Base-by-base conservation (phyloP, 2,329 filamentous ascomycete genomes). In the Talaromyces marneffei region DNA sequence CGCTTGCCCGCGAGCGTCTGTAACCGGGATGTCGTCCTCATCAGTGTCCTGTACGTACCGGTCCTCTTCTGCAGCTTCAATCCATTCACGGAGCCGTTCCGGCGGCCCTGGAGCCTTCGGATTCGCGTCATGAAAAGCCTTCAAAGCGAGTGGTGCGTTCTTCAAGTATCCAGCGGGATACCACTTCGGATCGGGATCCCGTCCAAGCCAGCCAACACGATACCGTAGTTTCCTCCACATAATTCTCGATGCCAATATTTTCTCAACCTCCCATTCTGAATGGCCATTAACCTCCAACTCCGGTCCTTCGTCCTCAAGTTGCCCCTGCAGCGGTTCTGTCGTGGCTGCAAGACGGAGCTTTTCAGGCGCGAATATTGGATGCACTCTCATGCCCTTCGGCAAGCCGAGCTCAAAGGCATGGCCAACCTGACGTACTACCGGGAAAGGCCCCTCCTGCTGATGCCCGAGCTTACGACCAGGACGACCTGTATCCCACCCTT, bases 211-310 rank as follows among this genome's bases (percentile, higher is more conserved):
- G 12, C 58, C 61, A 1, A 62, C 61, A 4, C 44, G 20, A 16
- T 66, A 66, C 7, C 60, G 39, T 1, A 66, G 39, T 23, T 62
- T 59, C 0, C 42, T 16, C 6, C 46, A 44, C 7, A 39, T 16
- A 4, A 61, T 10, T 4, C 61, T 25, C 2, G 50, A 40, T 5
- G 55, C 61, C 1, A 66, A 25, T 1, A 66, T 60, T n/a, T 60
- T 23, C 18, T 63, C 61, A 3, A 65, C 57, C 14, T 62, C 62
- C 62, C 52, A 64, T 57, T 64, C 64, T 6, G 37, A 40, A n/a
- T 59, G 27, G 3, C 33, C 44, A 39, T 59, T 52, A 5, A 52
- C 16, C 3, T 25, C 14, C 5, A 59, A n/a, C 20, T 39, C 16
- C 4, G 20, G 20, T 23, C 16, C 5, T 14, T 23, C 25, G n/a